Evolutionary conservation across 164 flowering plant genomes (phyloP).

Genomic region (Liriodendron chinense): DNA sequence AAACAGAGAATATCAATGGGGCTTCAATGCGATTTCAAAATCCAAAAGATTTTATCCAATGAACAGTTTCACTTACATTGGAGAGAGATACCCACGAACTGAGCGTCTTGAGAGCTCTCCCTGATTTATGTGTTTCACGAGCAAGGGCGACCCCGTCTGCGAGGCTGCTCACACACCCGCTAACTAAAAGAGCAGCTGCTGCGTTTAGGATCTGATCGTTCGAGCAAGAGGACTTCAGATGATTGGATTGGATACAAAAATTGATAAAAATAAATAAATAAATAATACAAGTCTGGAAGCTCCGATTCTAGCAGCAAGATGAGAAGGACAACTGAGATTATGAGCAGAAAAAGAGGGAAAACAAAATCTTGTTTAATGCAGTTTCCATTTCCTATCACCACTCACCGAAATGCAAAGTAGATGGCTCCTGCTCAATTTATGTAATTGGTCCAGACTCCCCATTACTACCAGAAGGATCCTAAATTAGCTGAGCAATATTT

Average conservation of each 20-base stretch:
- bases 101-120: conserved; percentile 62
- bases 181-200: conserved; percentile 76
- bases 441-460: no score
- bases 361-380: neutral
- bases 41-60: neutral
- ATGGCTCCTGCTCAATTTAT: no score
- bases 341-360: neutral
- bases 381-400: neutral
- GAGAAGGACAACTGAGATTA: neutral
- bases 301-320: neutral
- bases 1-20: neutral
- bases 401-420: no score
- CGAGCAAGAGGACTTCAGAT: neutral
- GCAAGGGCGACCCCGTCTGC: conserved; percentile 72
- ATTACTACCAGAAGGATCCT: no score
- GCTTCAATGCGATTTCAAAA: neutral
- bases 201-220: conserved; percentile 70
- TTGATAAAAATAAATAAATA: neutral
- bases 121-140: conserved; percentile 72
- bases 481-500: no score
- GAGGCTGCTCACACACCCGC: conserved; percentile 49
- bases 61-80: conserved; percentile 35
- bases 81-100: conserved; percentile 57
- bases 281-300: neutral
- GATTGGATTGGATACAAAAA: neutral